Base-by-base conservation (phyloP, 768 basidiomycete genomes). In the Termitomyces heimii region DNA sequence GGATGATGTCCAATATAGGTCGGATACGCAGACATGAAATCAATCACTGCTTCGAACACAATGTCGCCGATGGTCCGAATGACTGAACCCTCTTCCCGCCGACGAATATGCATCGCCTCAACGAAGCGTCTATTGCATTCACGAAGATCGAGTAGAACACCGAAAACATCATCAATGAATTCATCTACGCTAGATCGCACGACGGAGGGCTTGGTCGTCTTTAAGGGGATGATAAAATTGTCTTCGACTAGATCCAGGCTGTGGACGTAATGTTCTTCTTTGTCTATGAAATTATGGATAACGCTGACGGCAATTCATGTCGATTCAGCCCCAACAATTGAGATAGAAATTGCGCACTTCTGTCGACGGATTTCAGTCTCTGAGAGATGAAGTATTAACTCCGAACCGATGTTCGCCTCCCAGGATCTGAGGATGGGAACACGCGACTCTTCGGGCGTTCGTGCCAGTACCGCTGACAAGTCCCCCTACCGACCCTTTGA, bases 131-230 rank as follows among this genome's bases (percentile, higher is more conserved):
- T 79, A 64, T 89, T 92, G 66, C 89, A 87, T 67, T 89, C 88
- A 14, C 91, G 82, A 20, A 98, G 76, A 59, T 92, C 89, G 6
- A 88, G 75, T 43, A 95, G 84, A 67, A 97, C 96, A 51, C 89
- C 85, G 60, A 98, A 95, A 5, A 94, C 87, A 34, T 92, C 88
- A 49, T 90, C 88, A 52, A 97, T 86, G 69, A 98, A 95, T 31
- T 87, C 83, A 28, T 90, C 87, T 9, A 95, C 75, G 26, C 77
- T 65, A 71, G 47, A 56, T 49, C 5, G 78, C 73, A 82, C 72
- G 31, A 78, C 68, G 58, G 74, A 68, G 64, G 77, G 78, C 40
- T 76, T 67, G 9, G 77, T 73, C n/a, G 76, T 75, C 14, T 40
- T 52, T 20, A 88, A 70, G 3, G 81, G 82, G 22, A 77, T 75